phyloP scores from a whole-genome alignment of 257 asterid species.

The Apocynum venetum region DNA sequence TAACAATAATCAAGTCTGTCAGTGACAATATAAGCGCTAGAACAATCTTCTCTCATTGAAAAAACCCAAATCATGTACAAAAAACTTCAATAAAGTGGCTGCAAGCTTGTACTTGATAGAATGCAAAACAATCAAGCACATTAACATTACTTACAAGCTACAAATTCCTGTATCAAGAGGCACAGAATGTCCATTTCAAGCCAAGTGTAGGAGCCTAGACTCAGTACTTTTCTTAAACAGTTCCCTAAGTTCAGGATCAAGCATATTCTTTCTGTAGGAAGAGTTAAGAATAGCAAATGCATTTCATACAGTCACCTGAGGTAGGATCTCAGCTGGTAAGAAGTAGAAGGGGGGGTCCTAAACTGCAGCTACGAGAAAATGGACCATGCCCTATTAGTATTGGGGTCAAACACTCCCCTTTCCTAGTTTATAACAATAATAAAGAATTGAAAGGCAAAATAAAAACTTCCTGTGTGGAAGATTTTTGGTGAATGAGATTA shows the following conservation, averaged over 20 bases:
- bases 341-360: too few relatives aligned
- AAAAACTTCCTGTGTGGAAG: not conserved
- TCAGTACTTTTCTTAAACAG: not conserved
- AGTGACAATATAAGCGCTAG: not conserved
- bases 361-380: too few relatives aligned
- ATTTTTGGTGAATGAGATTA: not conserved
- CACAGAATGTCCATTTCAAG: not conserved
- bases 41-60: not conserved
- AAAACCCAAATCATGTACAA: not conserved
- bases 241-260: too few relatives aligned
- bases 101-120: not conserved
- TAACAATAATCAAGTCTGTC: slow-evolving; percentile 17
- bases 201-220: not conserved
- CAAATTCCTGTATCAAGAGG: not conserved
- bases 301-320: too few relatives aligned
- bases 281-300: too few relatives aligned
- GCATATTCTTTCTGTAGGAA: too few relatives aligned
- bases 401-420: too few relatives aligned
- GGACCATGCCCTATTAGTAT: too few relatives aligned
- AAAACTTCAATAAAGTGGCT: not conserved
- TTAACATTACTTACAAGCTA: not conserved
- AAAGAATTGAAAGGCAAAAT: too few relatives aligned
- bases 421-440: too few relatives aligned
- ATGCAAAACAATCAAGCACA: not conserved
- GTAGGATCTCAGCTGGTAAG: too few relatives aligned